Base-by-base conservation (phyloP, 2,329 filamentous ascomycete genomes). In the Fusarium metavorans region DNA sequence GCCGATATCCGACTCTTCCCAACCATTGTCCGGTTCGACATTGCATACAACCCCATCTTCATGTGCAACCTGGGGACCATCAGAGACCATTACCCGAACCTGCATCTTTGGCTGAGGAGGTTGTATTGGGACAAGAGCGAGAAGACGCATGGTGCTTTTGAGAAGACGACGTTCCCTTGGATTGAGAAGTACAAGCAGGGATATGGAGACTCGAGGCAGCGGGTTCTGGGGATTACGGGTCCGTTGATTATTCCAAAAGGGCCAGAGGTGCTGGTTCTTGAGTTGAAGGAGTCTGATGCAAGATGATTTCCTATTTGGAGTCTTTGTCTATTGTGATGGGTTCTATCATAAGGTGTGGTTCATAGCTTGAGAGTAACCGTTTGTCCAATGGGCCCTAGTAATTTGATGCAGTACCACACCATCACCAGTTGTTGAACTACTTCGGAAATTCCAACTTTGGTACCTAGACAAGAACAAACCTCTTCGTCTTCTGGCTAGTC, bases 71-170 rank as follows among this genome's bases (percentile, higher is more conserved):
- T 92, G 20, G 90, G 88, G 76, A 90, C 88, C 77, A 90, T 93
- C 67, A 84, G 90, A 4, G 85, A 91, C 73, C 89, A 92, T 75
- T 92, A 91, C 77, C 93, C 92, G 4, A 83, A 87, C 43, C 82
- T 95, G 54, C 92, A 95, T 79, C 85, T 86, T 58, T 95, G 93
- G 93, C 72, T 95, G 70, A 85, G 91, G 39, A 86, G 89, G 63
- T 79, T 94, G 63, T 95, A 95, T 78, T 95, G 93, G 93, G 91
- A 94, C 73, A 68, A 77, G 5, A 77, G 80, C 6, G 78, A 77
- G 14, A 67, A 68, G 32, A 77, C 81, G 0, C 82, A 88, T 5
- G 88, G 89, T 0, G 92, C 92, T 0, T 95, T 95, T 80, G 85
- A 86, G 52, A 86, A 89, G 32, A 94, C 93, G 14, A 94, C 93